Evolutionary conservation across 805 yeast species (phyloP).

Genomic region (Starmerella bombicola): DNA sequence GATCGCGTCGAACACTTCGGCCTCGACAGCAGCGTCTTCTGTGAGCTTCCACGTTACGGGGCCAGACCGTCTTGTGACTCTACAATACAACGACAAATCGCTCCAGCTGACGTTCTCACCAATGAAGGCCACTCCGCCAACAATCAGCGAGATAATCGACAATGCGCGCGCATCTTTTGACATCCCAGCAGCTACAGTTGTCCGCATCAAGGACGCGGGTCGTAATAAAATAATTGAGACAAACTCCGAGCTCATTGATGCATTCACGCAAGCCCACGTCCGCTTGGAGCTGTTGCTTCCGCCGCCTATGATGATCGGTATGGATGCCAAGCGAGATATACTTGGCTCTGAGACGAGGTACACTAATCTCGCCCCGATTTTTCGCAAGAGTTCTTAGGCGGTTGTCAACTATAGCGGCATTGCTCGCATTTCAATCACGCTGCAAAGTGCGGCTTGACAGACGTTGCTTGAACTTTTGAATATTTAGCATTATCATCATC

Average conservation of each 20-base stretch:
- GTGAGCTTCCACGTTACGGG: slow-evolving; percentile 2
- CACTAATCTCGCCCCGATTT: slow-evolving; percentile 19
- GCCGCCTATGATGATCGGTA: slow-evolving; percentile 22
- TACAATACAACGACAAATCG: slow-evolving; percentile 24
- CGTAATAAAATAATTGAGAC: slow-evolving; percentile 30
- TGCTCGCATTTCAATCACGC: too few species aligned
- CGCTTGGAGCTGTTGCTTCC: slow-evolving; percentile 33
- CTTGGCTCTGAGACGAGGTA: slow-evolving; percentile 4
- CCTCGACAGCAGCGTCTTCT: neutral
- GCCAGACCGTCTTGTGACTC: slow-evolving; percentile 25
- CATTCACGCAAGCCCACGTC: slow-evolving; percentile 34
- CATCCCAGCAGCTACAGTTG: slow-evolving; percentile 32
- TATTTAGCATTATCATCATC: too few species aligned
- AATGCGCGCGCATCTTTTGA: slow-evolving; percentile 65
- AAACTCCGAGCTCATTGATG: slow-evolving; percentile 38
- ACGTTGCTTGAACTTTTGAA: too few species aligned
- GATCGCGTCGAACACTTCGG: neutral
- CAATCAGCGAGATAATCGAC: slow-evolving; percentile 60
- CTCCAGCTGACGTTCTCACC: slow-evolving; percentile 57
- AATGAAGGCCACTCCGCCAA: slow-evolving; percentile 64
- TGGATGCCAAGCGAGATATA: neutral
- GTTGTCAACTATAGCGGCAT: too few species aligned
- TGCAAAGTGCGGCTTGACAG: too few species aligned
- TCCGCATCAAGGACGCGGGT: slow-evolving; percentile 30
- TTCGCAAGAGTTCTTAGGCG: slow-evolving; percentile 7